These are phyloP conservation scores for Nemania bipapillata DNA, from an alignment of 2,329 filamentous ascomycete genomes.

Conservation along the genomic window DNA sequence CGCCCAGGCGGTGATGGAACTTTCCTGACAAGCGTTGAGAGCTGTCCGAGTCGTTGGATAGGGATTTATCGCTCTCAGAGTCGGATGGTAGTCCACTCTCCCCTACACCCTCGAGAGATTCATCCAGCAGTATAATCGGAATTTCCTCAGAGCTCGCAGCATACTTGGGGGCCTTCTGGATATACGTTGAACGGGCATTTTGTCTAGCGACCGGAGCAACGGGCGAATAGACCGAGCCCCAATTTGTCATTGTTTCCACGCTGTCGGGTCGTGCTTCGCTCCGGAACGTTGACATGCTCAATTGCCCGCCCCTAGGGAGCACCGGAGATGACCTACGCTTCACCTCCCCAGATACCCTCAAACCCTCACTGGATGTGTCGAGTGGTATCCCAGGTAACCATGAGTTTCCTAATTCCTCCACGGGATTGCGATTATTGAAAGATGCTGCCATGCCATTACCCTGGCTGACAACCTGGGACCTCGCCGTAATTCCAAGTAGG, in stretches of 20 bases:
- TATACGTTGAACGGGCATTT: constrained; percentile 57
- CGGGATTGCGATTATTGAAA: constrained; percentile 32
- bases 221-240: constrained; percentile 64
- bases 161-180: constrained; percentile 48
- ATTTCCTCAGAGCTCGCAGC: constrained; percentile 47
- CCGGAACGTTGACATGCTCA: constrained; percentile 52
- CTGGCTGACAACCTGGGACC: constrained; percentile 46
- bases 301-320: constrained; percentile 55
- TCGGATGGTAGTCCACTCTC: constrained; percentile 47
- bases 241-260: constrained; percentile 59
- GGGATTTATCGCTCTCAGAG: constrained; percentile 45
- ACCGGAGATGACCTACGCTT: constrained; percentile 64
- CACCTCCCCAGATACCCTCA: constrained; percentile 44
- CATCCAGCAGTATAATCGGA: constrained; percentile 60
- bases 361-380: constrained; percentile 31
- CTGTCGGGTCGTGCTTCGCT: constrained; percentile 53
- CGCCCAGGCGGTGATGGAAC: constrained; percentile 69
- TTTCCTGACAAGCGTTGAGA: constrained; percentile 22
- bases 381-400: constrained; percentile 55
- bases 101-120: constrained; percentile 42
- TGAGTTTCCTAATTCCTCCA: constrained; percentile 53
- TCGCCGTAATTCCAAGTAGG: constrained; percentile 55
- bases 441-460: constrained; percentile 33
- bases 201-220: constrained; percentile 57
- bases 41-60: constrained; percentile 31